Evolutionary conservation across 1,284 basidiomycete genomes (phyloP).

Genomic region (Tylopilus sp.): DNA sequence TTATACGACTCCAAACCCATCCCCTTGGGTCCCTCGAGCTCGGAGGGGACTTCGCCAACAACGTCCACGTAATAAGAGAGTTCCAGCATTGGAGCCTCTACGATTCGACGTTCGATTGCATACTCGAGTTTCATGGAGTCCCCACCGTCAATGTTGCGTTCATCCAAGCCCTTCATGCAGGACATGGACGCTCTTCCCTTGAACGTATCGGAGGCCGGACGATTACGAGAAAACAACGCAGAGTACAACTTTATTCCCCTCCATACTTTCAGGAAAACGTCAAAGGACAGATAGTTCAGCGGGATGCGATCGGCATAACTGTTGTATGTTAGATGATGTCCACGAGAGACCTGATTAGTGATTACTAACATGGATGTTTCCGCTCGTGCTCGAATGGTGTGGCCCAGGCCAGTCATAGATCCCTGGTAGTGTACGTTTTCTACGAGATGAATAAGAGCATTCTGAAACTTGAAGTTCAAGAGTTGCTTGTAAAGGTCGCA

Average conservation of each 20-base stretch:
- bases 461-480: conserved; percentile 65
- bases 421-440: conserved; percentile 76
- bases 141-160: conserved; percentile 50
- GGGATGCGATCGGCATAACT: conserved; percentile 32
- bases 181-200: conserved; percentile 9
- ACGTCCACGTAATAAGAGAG: conserved; percentile 82
- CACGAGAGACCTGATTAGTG: background rate
- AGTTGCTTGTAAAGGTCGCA: conserved; percentile 80
- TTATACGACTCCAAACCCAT: conserved; percentile 52
- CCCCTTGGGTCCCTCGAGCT: conserved; percentile 34
- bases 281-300: conserved; percentile 29
- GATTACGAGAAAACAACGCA: conserved; percentile 28
- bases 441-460: conserved; percentile 62
- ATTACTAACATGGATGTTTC: conserved; percentile 46
- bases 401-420: conserved; percentile 63
- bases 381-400: conserved; percentile 56
- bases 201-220: conserved; percentile 1
- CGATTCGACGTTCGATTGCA: conserved; percentile 77
- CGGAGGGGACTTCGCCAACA: conserved; percentile 58
- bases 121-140: conserved; percentile 70
- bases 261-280: conserved; percentile 33
- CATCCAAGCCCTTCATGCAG: conserved; percentile 42
- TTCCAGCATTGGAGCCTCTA: conserved; percentile 75
- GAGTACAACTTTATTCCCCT: conserved; percentile 44
- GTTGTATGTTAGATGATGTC: conserved; percentile 10